Percentiles rank a stretch among this genome's conserved stretches.
These are phyloP conservation scores for Aphanomyces euteiches DNA, from an alignment of 352 stramenopile species.

Conservation along the genomic window DNA sequence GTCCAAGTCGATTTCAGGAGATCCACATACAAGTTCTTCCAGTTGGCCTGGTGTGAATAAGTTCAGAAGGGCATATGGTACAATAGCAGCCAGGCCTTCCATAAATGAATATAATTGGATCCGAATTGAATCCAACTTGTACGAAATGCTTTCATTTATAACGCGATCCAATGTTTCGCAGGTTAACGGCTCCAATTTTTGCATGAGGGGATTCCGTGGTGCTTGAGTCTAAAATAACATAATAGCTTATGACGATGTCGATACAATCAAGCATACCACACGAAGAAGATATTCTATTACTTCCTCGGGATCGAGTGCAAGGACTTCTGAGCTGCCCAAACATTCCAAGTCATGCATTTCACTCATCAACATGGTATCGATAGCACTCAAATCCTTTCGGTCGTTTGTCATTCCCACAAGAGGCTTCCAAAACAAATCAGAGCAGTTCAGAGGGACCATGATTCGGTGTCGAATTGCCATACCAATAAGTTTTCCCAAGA, in stretches of 20 bases:
- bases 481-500: slow-evolving; percentile 41
- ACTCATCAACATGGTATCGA: slow-evolving; percentile 38
- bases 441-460: slow-evolving; percentile 39
- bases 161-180: not conserved
- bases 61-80: slow-evolving; percentile 79
- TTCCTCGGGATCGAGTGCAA: slow-evolving; percentile 6
- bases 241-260: not conserved
- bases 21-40: slow-evolving; percentile 81
- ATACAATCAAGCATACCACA: slow-evolving; percentile 3
- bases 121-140: not conserved
- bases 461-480: slow-evolving; percentile 41
- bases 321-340: slow-evolving; percentile 15
- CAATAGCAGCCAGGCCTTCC: slow-evolving; percentile 66
- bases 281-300: slow-evolving; percentile 25
- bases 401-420: slow-evolving; percentile 36
- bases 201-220: not conserved
- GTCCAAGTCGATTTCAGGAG: slow-evolving; percentile 83
- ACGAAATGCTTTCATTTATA: slow-evolving; percentile 11
- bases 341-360: slow-evolving; percentile 33
- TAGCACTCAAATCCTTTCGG: slow-evolving; percentile 36
- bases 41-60: slow-evolving; percentile 80
- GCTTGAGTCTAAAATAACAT: slow-evolving; percentile 13
- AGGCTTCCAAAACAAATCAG: slow-evolving; percentile 40
- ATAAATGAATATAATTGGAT: slow-evolving; percentile 14
- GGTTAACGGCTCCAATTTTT: not conserved